Conservation (phyloP, 2,329 filamentous ascomycete species). For the Lasiodiplodia citricola region DNA sequence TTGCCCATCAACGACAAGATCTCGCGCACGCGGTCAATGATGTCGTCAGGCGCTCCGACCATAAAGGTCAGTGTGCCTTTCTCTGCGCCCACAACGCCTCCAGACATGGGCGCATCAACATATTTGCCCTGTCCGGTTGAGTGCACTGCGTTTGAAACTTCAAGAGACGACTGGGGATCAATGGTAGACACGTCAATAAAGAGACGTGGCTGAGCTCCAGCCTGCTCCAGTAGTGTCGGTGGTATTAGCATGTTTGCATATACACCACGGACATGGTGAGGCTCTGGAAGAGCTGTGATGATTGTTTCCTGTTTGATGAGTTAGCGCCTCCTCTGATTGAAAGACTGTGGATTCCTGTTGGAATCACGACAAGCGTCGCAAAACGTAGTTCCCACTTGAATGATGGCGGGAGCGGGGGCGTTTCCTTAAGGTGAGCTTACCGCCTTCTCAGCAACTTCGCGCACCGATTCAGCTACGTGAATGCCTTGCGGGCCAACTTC, state of each 20-base stretch:
- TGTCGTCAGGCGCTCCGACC: constrained; percentile 72
- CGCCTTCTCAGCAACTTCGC: constrained; percentile 69
- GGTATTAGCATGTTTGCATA: constrained; percentile 71
- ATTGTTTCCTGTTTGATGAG: constrained; percentile 50
- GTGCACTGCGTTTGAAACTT: constrained; percentile 73
- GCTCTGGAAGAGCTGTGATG: constrained; percentile 61
- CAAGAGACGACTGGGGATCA: constrained; percentile 81
- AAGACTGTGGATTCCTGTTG: background rate
- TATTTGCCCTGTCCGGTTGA: constrained; percentile 74
- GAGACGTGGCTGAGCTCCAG: constrained; percentile 66
- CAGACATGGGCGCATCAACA: constrained; percentile 95
- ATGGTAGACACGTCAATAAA: constrained; percentile 98
- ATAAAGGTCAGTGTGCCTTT: constrained; percentile 94
- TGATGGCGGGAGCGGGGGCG: constrained; percentile 63
- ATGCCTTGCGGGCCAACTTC: constrained; percentile 60
- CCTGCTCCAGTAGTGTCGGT: constrained; percentile 56
- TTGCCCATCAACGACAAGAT: constrained; percentile 83
- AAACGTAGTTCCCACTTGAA: constrained; percentile 71
- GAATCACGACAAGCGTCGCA: constrained; percentile 48
- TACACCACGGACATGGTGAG: constrained; percentile 56
- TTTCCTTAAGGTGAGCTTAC: constrained; percentile 54
- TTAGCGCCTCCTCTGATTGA: constrained; percentile 5
- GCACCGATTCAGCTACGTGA: constrained; percentile 60
- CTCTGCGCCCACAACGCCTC: constrained; percentile 87
- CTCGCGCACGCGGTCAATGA: constrained; percentile 69